A percentile compares a stretch with the other conserved stretches of the same genome.
Conservation (phyloP, 1,284 basidiomycete species). For the Irpex sp. region DNA sequence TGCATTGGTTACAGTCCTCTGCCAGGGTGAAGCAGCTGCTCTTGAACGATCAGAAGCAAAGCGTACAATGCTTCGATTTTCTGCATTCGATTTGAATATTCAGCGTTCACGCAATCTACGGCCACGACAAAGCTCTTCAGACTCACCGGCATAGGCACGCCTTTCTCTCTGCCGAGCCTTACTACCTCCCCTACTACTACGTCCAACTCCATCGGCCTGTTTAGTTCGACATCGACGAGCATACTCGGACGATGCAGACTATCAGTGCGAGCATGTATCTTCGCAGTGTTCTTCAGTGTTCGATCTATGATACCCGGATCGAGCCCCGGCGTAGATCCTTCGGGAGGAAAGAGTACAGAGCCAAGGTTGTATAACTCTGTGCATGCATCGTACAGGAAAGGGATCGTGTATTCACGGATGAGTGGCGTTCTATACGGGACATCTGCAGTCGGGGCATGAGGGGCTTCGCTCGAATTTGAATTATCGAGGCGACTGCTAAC, state of each 20-base stretch:
- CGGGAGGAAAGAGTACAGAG: constrained; percentile 46
- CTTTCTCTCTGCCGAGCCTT: constrained; percentile 42
- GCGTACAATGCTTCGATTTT: constrained; percentile 49
- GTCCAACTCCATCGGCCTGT: constrained; percentile 61
- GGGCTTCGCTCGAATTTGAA: constrained; percentile 26
- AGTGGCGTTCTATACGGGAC: constrained; percentile 34
- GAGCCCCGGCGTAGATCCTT: constrained; percentile 34
- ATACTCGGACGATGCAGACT: constrained; percentile 54
- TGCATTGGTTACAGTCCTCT: neutral
- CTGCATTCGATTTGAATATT: constrained; percentile 22
- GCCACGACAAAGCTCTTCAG: neutral
- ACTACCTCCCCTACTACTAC: constrained; percentile 62
- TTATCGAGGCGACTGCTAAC: constrained; percentile 31
- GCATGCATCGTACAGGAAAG: constrained; percentile 41
- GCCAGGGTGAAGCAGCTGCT: constrained; percentile 35
- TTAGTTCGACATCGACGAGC: constrained; percentile 53
- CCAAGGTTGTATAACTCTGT: constrained; percentile 47
- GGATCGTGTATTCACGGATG: constrained; percentile 43
- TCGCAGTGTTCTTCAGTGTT: constrained; percentile 37
- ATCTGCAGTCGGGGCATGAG: constrained; percentile 30
- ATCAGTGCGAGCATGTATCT: constrained; percentile 36
- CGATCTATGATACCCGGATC: constrained; percentile 38
- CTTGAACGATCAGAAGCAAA: constrained; percentile 47
- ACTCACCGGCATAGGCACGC: constrained; percentile 52
- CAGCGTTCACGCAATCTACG: neutral